Evolutionary conservation across 2,329 filamentous ascomycete species (phyloP), one percentile per base, ranked within the genome.

Genomic region (Xylariomycetidae sp.): DNA sequence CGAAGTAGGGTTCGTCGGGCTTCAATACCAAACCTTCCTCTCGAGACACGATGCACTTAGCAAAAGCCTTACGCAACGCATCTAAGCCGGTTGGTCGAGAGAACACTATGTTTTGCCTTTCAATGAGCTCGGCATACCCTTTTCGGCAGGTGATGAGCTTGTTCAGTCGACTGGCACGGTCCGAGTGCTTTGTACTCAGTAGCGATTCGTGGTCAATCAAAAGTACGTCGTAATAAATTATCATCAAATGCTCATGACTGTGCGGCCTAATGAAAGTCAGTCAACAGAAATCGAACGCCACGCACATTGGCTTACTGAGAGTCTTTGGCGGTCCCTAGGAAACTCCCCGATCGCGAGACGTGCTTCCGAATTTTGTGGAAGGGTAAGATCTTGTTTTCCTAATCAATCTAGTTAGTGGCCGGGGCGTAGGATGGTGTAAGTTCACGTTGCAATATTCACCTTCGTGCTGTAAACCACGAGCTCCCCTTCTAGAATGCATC

Each of bases 311-410:
- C 72, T 48, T 59, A 82, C 71, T 74, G 73, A 0, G 82, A 87
- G 53, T 93, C 86, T 35, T 72, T 63, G 5, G 75, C 68, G 0
- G 73, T 80, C 1, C 83, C 79, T 34, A 93, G 61, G 36, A 76
- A 82, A 0, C 67, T 65, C 1, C 87, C 87, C 28, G 84, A 82
- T 25, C 87, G 74, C 6, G 73, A 68, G 17, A 95, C 74, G 49
- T 93, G 82, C 46, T 86, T 89, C 28, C 87, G 74, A 39, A 95
- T 82, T 48, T 86, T 84, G 46, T 92, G 78, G 47, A 95, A 95
- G 1, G 79, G 78, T 26, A 87, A 61, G 3, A 93, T 77, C 23
- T 67, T 72, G 15, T 71, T 59, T 26, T 81, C 67, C 59, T 75
- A n/a, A n/a, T n/a, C n/a, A n/a, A 29, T 15, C 2, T 3, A 9